Percentiles rank a stretch among this genome's conserved stretches.
Evolutionary conservation across 2,329 filamentous ascomycete genomes (phyloP).

Genomic region (Cercospora sp.): DNA sequence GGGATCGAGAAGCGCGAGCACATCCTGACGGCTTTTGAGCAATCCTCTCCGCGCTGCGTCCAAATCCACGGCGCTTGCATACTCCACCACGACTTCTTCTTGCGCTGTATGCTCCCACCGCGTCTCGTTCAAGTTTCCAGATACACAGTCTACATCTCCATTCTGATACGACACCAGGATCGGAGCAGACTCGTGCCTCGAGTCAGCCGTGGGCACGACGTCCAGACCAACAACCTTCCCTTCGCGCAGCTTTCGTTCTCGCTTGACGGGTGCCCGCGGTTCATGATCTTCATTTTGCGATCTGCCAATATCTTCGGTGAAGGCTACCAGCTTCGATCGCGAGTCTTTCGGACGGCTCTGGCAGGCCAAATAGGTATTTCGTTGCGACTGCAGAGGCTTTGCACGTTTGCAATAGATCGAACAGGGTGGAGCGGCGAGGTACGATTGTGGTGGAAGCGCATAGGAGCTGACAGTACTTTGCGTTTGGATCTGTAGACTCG

Average conservation of each 20-base stretch:
- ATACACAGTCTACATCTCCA: slow-evolving; percentile 36
- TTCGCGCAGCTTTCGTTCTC: slow-evolving; percentile 38
- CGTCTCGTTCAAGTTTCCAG: slow-evolving; percentile 31
- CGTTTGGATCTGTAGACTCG: slow-evolving; percentile 54
- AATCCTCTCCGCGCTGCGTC: slow-evolving; percentile 46
- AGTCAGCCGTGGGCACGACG: slow-evolving; percentile 18
- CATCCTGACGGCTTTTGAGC: slow-evolving; percentile 47
- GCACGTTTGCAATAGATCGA: slow-evolving; percentile 56
- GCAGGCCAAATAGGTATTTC: slow-evolving; percentile 59
- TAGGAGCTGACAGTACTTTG: slow-evolving; percentile 62
- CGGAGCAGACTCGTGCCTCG: neutral
- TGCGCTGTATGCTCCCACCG: slow-evolving; percentile 32
- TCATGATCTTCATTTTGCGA: slow-evolving; percentile 24
- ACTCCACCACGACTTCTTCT: slow-evolving; percentile 28
- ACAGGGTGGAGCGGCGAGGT: slow-evolving; percentile 58
- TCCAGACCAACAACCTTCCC: slow-evolving; percentile 29
- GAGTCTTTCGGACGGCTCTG: slow-evolving; percentile 48
- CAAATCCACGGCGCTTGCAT: slow-evolving; percentile 32
- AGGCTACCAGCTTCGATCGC: slow-evolving; percentile 55
- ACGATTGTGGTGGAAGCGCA: slow-evolving; percentile 60
- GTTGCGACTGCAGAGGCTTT: slow-evolving; percentile 46
- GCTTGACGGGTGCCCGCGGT: slow-evolving; percentile 34
- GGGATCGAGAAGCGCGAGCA: slow-evolving; percentile 42
- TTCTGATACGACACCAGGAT: slow-evolving; percentile 35
- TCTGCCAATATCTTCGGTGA: slow-evolving; percentile 50